These are phyloP conservation scores for Beauveria brongniartii DNA, from an alignment of 2,329 filamentous ascomycete species.

Conservation along the genomic window DNA sequence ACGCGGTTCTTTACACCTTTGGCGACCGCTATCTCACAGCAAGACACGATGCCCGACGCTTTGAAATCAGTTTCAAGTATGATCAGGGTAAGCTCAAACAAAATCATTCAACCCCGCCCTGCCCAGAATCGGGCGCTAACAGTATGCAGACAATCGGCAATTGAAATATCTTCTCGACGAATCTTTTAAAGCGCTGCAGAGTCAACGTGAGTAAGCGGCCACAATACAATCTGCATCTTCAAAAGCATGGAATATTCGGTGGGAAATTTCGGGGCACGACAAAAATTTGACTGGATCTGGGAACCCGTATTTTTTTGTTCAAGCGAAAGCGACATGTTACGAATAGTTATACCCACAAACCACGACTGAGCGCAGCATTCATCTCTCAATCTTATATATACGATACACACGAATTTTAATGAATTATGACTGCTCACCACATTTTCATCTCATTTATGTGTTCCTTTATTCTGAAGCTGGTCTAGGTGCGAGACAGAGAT, in stretches of 20 bases:
- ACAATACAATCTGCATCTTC: neutral
- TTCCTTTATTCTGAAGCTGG: too few species aligned
- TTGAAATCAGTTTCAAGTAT: neutral
- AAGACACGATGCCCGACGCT: neutral
- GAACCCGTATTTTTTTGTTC: neutral
- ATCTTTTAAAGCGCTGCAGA: neutral
- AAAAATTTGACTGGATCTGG: neutral
- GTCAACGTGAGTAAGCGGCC: neutral
- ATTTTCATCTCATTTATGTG: too few species aligned
- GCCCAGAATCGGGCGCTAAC: neutral
- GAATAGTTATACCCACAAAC: neutral
- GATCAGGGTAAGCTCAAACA: neutral
- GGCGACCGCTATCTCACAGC: slow-evolving; percentile 2
- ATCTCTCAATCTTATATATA: neutral
- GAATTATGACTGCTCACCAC: neutral
- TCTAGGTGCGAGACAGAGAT: too few species aligned
- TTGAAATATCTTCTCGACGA: neutral
- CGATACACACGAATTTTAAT: neutral
- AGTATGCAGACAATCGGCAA: neutral
- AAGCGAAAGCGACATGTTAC: neutral
- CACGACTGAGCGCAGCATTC: neutral
- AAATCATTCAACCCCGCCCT: too few species aligned
- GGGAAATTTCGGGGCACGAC: too few species aligned
- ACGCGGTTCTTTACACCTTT: neutral
- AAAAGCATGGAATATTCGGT: neutral